Evolutionary conservation across 495 filamentous ascomycete species (phyloP).

Genomic region (Aspergillus sclerotioniger): DNA sequence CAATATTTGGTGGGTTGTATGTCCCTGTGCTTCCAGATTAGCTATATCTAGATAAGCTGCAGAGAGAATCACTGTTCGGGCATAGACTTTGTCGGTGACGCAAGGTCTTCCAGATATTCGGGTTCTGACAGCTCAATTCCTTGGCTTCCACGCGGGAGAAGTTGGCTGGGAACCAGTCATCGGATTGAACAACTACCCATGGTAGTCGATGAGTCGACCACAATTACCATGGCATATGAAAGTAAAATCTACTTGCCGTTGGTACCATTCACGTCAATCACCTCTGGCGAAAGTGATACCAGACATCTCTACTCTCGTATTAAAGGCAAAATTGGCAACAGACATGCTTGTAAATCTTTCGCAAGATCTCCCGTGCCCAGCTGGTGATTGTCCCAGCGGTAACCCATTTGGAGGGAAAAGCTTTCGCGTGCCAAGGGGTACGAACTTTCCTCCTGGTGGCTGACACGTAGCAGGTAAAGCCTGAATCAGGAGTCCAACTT

Average conservation of each 20-base stretch:
- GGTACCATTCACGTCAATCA: not conserved
- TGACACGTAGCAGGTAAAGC: not conserved
- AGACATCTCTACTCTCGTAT: not conserved
- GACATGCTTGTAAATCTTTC: not conserved
- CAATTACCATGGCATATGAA: not conserved
- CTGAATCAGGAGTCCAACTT: not conserved
- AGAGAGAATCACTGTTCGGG: not conserved
- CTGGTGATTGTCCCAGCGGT: not conserved
- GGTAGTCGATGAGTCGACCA: not conserved
- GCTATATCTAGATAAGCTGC: too few relatives aligned
- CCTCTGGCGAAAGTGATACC: not conserved
- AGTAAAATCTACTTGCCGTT: not conserved
- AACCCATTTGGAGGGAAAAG: not conserved
- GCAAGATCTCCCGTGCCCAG: not conserved
- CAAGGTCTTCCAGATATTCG: not conserved
- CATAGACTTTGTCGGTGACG: not conserved
- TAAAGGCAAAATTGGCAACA: not conserved
- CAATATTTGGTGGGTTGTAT: too few relatives aligned
- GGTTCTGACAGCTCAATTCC: not conserved
- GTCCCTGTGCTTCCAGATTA: too few relatives aligned
- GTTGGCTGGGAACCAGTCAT: not conserved
- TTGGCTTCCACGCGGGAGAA: not conserved
- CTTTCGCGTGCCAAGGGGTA: not conserved
- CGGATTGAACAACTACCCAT: not conserved
- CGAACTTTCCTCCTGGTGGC: not conserved